These are phyloP conservation scores for Stygiomarasmius scandens DNA, from an alignment of 1,284 basidiomycete genomes.

Conservation along the genomic window DNA sequence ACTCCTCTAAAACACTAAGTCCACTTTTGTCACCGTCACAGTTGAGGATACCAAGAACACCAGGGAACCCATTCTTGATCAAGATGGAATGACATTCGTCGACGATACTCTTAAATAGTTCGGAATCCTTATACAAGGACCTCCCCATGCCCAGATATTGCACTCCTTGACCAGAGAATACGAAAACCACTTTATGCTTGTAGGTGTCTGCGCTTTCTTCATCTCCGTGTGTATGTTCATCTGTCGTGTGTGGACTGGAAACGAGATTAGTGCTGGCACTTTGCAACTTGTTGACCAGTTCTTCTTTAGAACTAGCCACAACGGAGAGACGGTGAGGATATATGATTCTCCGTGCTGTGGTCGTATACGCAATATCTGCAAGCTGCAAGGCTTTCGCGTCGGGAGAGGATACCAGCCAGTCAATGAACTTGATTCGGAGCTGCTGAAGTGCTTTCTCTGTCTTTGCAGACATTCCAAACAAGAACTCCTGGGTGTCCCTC, in stretches of 20 bases:
- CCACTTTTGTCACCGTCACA: slow-evolving; percentile 17
- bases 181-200: slow-evolving; percentile 49
- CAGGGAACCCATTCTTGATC: slow-evolving; percentile 47
- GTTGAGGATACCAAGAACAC: slow-evolving; percentile 49
- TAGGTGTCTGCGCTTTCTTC: slow-evolving; percentile 21
- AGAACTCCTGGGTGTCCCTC: slow-evolving; percentile 24
- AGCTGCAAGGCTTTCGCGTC: slow-evolving; percentile 31
- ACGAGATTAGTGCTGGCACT: slow-evolving; percentile 24
- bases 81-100: slow-evolving; percentile 60
- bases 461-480: slow-evolving; percentile 67
- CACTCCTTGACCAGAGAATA: slow-evolving; percentile 72
- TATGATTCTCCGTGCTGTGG: slow-evolving; percentile 62
- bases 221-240: neutral
- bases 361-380: slow-evolving; percentile 62
- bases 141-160: slow-evolving; percentile 68
- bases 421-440: slow-evolving; percentile 48
- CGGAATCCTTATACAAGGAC: slow-evolving; percentile 49
- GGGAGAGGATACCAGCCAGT: slow-evolving; percentile 41
- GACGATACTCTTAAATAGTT: slow-evolving; percentile 49
- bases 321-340: slow-evolving; percentile 55
- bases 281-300: slow-evolving; percentile 49
- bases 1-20: slow-evolving; percentile 29
- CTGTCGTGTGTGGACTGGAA: neutral
- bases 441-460: slow-evolving; percentile 45
- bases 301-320: slow-evolving; percentile 40